phyloP scores from a whole-genome alignment of 2,329 filamentous ascomycete species.

The Colletotrichum sublineola region DNA sequence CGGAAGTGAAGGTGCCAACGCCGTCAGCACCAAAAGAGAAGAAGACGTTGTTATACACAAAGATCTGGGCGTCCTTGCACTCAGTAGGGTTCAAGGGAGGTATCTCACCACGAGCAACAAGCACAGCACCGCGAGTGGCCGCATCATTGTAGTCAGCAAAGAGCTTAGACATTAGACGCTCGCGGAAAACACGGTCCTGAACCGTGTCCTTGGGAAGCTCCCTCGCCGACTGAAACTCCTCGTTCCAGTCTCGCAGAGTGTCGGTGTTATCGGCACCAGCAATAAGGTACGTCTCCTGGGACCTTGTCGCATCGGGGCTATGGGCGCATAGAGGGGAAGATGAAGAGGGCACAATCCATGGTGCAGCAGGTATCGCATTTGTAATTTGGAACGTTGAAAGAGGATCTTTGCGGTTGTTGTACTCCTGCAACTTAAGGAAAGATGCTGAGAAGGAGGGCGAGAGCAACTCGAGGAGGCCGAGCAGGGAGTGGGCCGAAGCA shows the following conservation, averaged over 20 bases:
- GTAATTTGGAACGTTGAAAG: slow-evolving; percentile 95
- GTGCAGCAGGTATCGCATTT: slow-evolving; percentile 91
- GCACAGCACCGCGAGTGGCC: slow-evolving; percentile 88
- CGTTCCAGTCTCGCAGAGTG: slow-evolving; percentile 97
- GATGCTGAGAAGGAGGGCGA: slow-evolving; percentile 85
- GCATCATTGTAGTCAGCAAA: slow-evolving; percentile 99
- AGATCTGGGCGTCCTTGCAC: slow-evolving; percentile 92
- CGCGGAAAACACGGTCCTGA: slow-evolving; percentile 95
- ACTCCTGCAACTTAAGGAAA: slow-evolving; percentile 85
- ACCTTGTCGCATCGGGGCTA: slow-evolving; percentile 85
- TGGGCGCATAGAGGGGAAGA: slow-evolving; percentile 77
- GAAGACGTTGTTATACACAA: slow-evolving; percentile 99
- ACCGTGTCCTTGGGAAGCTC: slow-evolving; percentile 94
- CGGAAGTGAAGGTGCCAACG: slow-evolving; percentile 95
- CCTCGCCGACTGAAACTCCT: slow-evolving; percentile 97
- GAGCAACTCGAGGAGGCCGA: slow-evolving; percentile 81
- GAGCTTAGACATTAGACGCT: slow-evolving; percentile 92
- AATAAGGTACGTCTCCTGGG: slow-evolving; percentile 93
- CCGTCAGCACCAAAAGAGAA: slow-evolving; percentile 98
- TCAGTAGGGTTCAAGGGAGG: slow-evolving; percentile 96
- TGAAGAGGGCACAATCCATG: slow-evolving; percentile 86
- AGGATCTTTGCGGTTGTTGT: slow-evolving; percentile 87
- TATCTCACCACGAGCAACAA: slow-evolving; percentile 93
- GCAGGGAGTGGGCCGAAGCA: slow-evolving; percentile 84
- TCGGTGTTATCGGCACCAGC: slow-evolving; percentile 94